Evolutionary conservation across 257 asterid species (phyloP).

Genomic region (Plantago major): DNA sequence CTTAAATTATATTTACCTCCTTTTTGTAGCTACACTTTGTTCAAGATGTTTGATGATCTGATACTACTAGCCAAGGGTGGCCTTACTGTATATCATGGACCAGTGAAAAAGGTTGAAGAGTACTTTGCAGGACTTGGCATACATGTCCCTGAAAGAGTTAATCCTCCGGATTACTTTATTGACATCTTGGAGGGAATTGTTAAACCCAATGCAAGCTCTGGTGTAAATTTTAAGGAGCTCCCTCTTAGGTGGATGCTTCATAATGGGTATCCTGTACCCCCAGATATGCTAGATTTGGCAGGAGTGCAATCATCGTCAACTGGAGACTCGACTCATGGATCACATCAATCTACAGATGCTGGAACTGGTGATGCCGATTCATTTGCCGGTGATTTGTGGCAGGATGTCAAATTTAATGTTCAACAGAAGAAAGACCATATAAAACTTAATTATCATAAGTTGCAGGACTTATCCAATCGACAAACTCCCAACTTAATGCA

Average conservation of each 20-base stretch:
- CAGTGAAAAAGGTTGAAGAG: conserved; percentile 93
- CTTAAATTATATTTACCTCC: conserved; percentile 8
- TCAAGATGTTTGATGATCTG: conserved; percentile 96
- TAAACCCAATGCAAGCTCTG: conserved; percentile 48
- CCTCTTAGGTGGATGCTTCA: conserved; percentile 99
- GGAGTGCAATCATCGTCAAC: conserved; percentile 42
- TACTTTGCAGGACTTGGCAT: conserved; percentile 87
- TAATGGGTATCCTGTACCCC: conserved; percentile 90
- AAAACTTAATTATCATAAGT: conserved; percentile 44
- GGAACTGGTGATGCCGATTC: conserved; percentile 37
- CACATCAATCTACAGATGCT: conserved; percentile 27
- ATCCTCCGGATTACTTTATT: conserved; percentile 94
- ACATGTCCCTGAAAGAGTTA: conserved; percentile 82
- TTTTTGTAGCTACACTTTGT: conserved; percentile 80
- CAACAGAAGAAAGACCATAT: conserved; percentile 64
- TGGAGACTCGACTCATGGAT: conserved; percentile 57
- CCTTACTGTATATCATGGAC: conserved; percentile 87
- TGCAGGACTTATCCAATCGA: conserved; percentile 63
- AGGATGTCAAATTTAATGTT: conserved; percentile 58
- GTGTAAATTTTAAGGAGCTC: conserved; percentile 73
- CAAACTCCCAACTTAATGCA: conserved; percentile 41
- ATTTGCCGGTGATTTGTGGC: conserved; percentile 74
- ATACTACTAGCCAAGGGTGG: conserved; percentile 99
- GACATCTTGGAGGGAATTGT: conserved; percentile 91
- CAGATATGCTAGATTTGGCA: conserved; percentile 81